Evolutionary conservation across 129 eudicot species (phyloP).

Genomic region (Silybum marianum): DNA sequence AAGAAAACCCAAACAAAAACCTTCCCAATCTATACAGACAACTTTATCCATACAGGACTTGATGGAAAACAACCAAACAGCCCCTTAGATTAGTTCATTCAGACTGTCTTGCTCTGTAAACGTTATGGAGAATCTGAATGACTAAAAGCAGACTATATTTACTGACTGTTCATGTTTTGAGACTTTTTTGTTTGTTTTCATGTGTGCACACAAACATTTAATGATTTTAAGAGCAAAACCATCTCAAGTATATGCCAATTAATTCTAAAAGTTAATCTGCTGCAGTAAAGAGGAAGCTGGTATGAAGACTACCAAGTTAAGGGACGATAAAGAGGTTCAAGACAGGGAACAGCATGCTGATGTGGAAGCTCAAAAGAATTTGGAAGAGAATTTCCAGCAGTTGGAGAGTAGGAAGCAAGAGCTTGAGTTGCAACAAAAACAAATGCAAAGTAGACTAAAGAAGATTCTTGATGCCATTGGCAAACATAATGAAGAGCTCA

Average conservation of each 20-base stretch:
- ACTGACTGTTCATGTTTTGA: neutral
- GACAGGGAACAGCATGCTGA: constrained; percentile 95
- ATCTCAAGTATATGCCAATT: neutral
- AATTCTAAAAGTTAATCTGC: constrained; percentile 8
- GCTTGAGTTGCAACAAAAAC: constrained; percentile 85
- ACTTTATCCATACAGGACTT: too few relatives aligned
- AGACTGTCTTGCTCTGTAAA: neutral
- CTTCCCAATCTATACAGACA: too few relatives aligned
- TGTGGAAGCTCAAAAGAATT: constrained; percentile 80
- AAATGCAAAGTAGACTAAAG: constrained; percentile 71
- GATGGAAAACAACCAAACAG: too few relatives aligned
- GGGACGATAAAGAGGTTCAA: constrained; percentile 91
- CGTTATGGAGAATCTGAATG: neutral
- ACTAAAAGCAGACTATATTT: neutral
- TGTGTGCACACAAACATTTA: neutral
- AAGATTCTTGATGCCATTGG: constrained; percentile 66
- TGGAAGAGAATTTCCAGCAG: constrained; percentile 90
- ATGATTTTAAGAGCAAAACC: constrained; percentile 4
- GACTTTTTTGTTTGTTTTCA: neutral
- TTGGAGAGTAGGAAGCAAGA: constrained; percentile 81
- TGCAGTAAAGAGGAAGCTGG: constrained; percentile 99
- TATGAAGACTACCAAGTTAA: constrained; percentile 77
- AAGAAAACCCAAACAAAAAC: too few relatives aligned
- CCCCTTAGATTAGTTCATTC: neutral
- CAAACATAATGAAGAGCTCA: constrained; percentile 82